Conservation (phyloP, 108 stramenopile species). For the Conticribra weissflogii region DNA sequence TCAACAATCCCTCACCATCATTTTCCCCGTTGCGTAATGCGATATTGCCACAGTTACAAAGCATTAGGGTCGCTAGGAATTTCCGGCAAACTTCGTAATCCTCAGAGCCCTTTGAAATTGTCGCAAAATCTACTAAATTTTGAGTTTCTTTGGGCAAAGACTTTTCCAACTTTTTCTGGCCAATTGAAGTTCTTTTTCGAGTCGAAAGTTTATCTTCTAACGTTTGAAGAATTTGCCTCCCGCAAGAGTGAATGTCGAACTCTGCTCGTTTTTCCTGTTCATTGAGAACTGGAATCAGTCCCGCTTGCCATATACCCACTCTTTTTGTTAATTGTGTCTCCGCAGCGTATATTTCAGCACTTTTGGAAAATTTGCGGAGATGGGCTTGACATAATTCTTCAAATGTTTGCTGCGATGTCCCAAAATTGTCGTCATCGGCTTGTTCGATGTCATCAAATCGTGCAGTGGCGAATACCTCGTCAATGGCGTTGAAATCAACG, state of each 20-base stretch:
- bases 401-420: constrained; percentile 69
- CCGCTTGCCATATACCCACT: constrained; percentile 87
- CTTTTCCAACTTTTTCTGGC: constrained; percentile 41
- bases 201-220: constrained; percentile 30
- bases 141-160: constrained; percentile 25
- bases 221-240: constrained; percentile 60
- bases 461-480: constrained; percentile 49
- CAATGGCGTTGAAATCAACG: constrained; percentile 47
- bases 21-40: constrained; percentile 58
- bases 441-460: constrained; percentile 37
- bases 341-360: constrained; percentile 90
- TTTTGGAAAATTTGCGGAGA: constrained; percentile 84
- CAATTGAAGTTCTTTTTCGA: constrained; percentile 31
- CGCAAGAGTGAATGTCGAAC: constrained; percentile 93
- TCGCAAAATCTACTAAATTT: constrained; percentile 26
- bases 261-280: constrained; percentile 83
- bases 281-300: constrained; percentile 86
- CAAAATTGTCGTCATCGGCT: constrained; percentile 52
- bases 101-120: constrained; percentile 39
- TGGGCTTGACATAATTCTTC: constrained; percentile 94
- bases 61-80: constrained; percentile 94
- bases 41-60: constrained; percentile 93
- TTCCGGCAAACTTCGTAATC: constrained; percentile 93
- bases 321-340: constrained; percentile 90
- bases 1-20: constrained; percentile 51